Evolutionary conservation across 768 basidiomycete species (phyloP).

Genomic region (Naematelia encephala): DNA sequence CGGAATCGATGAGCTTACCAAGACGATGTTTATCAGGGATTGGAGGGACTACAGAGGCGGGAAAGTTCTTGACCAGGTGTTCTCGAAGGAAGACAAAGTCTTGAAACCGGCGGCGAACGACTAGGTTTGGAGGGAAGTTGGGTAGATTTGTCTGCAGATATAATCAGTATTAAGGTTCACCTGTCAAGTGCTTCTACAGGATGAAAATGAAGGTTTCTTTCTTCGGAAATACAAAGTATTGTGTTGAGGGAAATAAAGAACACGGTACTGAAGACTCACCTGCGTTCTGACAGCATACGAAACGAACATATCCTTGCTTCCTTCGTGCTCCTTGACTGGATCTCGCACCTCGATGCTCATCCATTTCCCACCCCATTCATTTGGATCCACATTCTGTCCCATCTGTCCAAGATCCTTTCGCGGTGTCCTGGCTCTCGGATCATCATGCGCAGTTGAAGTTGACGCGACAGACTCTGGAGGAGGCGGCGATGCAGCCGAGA

Average conservation of each 20-base stretch:
- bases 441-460: constrained; percentile 10
- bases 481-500: constrained; percentile 24
- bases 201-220: too few species aligned
- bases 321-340: constrained; percentile 91
- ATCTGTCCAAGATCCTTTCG: neutral
- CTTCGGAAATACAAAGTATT: neutral
- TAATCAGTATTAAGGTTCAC: neutral
- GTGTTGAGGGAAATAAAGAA: neutral
- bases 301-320: constrained; percentile 95
- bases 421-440: constrained; percentile 4
- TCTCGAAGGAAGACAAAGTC: constrained; percentile 94
- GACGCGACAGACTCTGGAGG: constrained; percentile 11
- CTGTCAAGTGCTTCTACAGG: too few species aligned
- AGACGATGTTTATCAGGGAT: constrained; percentile 94
- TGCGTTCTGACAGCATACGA: constrained; percentile 86
- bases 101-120: constrained; percentile 80
- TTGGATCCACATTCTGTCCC: constrained; percentile 6
- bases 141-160: constrained; percentile 75
- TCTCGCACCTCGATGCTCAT: constrained; percentile 65
- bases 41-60: constrained; percentile 95
- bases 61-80: constrained; percentile 83
- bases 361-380: constrained; percentile 45
- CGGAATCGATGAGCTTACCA: constrained; percentile 59
- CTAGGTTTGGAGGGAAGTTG: constrained; percentile 64
- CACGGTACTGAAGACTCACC: constrained; percentile 55